Conservation (phyloP, 2,329 filamentous ascomycete species). For the Curvularia hawaiiensis region DNA sequence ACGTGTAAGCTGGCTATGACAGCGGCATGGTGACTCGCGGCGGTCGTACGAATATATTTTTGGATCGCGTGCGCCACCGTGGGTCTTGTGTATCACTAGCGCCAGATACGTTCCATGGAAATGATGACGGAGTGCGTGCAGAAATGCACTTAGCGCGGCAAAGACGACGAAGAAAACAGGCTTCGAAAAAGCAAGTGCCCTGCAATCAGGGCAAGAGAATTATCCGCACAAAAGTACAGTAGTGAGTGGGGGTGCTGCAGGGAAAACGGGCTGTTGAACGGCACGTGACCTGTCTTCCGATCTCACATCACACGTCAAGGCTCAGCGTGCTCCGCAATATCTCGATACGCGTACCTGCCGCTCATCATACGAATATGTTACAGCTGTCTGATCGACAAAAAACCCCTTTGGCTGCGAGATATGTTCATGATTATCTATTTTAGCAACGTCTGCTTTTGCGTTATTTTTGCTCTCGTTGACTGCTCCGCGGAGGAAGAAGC, state of each 20-base stretch:
- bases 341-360: not conserved
- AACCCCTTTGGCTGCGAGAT: not conserved
- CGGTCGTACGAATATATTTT: conserved; percentile 1
- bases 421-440: not conserved
- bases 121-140: not conserved
- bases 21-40: not conserved
- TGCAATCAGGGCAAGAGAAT: not conserved
- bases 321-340: not conserved
- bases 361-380: not conserved
- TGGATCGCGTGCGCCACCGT: not conserved
- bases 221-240: not conserved
- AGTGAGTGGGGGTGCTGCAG: not conserved
- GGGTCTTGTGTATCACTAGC: not conserved
- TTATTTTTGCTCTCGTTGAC: not conserved
- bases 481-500: not conserved
- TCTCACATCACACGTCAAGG: not conserved
- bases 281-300: not conserved
- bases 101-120: not conserved
- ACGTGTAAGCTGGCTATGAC: not conserved
- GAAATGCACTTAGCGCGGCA: not conserved
- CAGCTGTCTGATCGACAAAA: not conserved
- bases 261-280: not conserved
- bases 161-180: not conserved
- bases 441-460: not conserved
- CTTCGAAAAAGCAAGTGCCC: not conserved